A percentile compares a stretch with the other conserved stretches of the same genome.
phyloP scores from a whole-genome alignment of 306 rosid species.

The Casuarina glauca region DNA sequence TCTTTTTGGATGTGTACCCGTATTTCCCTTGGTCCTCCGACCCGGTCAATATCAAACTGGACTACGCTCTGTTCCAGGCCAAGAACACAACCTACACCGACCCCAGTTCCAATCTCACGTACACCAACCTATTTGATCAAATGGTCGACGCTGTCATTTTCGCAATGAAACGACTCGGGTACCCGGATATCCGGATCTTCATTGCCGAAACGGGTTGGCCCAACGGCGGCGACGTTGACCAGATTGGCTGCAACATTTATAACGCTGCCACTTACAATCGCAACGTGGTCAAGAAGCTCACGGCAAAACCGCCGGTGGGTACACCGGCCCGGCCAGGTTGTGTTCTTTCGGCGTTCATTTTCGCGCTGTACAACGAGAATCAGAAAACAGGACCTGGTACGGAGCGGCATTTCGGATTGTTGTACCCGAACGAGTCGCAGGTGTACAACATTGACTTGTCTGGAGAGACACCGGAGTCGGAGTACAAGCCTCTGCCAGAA shows the following conservation, averaged over 20 bases:
- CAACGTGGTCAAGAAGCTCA: slow-evolving; percentile 55
- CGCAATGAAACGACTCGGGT: slow-evolving; percentile 77
- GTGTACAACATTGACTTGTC: slow-evolving; percentile 64
- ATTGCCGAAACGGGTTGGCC: slow-evolving; percentile 99
- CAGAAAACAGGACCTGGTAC: slow-evolving; percentile 65
- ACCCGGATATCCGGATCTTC: slow-evolving; percentile 52
- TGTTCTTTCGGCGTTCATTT: slow-evolving; percentile 56
- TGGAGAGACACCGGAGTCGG: slow-evolving; percentile 45
- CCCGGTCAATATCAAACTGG: slow-evolving; percentile 45
- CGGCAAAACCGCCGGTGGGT: slow-evolving; percentile 53
- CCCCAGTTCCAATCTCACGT: slow-evolving; percentile 55
- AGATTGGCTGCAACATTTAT: slow-evolving; percentile 66
- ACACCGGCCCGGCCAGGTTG: slow-evolving; percentile 81
- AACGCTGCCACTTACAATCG: slow-evolving; percentile 84
- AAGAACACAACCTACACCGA: slow-evolving; percentile 51
- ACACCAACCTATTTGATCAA: slow-evolving; percentile 76
- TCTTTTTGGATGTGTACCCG: slow-evolving; percentile 80
- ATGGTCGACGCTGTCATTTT: slow-evolving; percentile 82
- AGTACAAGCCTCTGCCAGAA: slow-evolving; percentile 51
- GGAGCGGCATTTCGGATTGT: slow-evolving; percentile 79
- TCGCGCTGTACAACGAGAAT: slow-evolving; percentile 80
- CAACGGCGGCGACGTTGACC: slow-evolving; percentile 69
- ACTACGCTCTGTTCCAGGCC: slow-evolving; percentile 55
- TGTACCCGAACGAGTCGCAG: slow-evolving; percentile 60
- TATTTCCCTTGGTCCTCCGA: slow-evolving; percentile 67